Evolutionary conservation across 2,329 filamentous ascomycete genomes (phyloP).

Genomic region (Gremmenia infestans): DNA sequence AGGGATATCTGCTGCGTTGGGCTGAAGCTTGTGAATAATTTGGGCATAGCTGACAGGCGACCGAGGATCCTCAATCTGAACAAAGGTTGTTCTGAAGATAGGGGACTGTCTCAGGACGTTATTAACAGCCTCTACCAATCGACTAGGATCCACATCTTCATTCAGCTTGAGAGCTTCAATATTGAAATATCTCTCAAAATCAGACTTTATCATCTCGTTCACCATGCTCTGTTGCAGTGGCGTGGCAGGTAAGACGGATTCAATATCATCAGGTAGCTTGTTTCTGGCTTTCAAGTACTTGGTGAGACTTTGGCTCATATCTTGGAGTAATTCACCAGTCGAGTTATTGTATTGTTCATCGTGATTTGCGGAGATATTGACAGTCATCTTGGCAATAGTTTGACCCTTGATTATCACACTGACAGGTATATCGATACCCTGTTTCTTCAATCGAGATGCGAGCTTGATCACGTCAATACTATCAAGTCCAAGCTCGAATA

Average conservation of each 20-base stretch:
- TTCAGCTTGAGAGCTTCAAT: constrained; percentile 67
- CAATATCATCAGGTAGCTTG: constrained; percentile 39
- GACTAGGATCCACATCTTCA: constrained; percentile 47
- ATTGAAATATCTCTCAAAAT: constrained; percentile 77
- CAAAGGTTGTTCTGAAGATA: constrained; percentile 72
- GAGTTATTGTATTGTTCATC: background rate
- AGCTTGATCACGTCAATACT: constrained; percentile 90
- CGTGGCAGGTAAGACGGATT: constrained; percentile 67
- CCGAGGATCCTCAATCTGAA: constrained; percentile 56
- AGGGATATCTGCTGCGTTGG: background rate
- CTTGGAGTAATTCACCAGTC: constrained; percentile 16
- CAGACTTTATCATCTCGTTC: constrained; percentile 71
- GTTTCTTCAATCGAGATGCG: constrained; percentile 62
- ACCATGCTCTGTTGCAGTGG: constrained; percentile 85
- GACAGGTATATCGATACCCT: constrained; percentile 58
- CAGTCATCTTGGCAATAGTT: constrained; percentile 59
- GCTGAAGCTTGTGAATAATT: constrained; percentile 36
- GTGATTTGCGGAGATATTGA: constrained; percentile 17
- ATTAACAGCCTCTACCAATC: constrained; percentile 57
- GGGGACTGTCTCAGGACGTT: constrained; percentile 55
- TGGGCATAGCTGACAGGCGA: constrained; percentile 54
- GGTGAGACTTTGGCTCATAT: constrained; percentile 34
- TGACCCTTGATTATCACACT: constrained; percentile 71
- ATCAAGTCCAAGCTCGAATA: constrained; percentile 82
- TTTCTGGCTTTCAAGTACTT: constrained; percentile 34